Conservation (phyloP, 2,329 filamentous ascomycete genomes). For the Emydomyces testavorans region DNA sequence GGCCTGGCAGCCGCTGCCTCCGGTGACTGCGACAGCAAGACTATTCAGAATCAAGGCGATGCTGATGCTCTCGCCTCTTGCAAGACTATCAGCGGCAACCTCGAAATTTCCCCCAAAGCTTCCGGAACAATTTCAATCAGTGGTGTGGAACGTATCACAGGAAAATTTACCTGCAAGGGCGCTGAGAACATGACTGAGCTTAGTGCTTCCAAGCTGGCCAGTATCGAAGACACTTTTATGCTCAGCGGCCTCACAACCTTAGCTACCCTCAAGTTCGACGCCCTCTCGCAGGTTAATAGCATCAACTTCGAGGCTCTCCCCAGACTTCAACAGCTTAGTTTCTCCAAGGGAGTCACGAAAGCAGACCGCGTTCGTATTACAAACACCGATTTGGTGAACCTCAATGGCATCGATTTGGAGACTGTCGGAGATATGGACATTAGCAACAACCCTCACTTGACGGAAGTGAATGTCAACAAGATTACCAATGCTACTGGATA, state of each 20-base stretch:
- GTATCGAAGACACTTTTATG: constrained; percentile 58
- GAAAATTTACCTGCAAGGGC: constrained; percentile 42
- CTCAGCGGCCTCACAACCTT: constrained; percentile 59
- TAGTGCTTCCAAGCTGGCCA: constrained; percentile 47
- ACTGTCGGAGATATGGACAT: constrained; percentile 64
- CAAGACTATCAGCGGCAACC: constrained; percentile 55
- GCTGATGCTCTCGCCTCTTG: constrained; percentile 56
- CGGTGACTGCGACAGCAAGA: constrained; percentile 18
- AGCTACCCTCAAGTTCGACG: constrained; percentile 53
- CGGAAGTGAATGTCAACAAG: constrained; percentile 58
- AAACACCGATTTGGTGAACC: constrained; percentile 70
- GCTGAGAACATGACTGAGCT: constrained; percentile 55
- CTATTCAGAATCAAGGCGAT: constrained; percentile 49
- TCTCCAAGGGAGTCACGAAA: constrained; percentile 54
- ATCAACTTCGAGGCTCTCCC: constrained; percentile 66
- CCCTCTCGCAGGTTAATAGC: constrained; percentile 52
- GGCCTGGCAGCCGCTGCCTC: constrained; percentile 31
- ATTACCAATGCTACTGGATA: constrained; percentile 61
- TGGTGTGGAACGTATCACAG: constrained; percentile 49
- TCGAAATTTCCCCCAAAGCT: constrained; percentile 51
- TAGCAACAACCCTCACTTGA: constrained; percentile 79
- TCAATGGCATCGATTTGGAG: constrained; percentile 70
- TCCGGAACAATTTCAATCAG: constrained; percentile 50
- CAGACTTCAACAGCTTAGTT: constrained; percentile 47
- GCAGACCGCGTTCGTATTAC: constrained; percentile 61